A percentile compares a stretch with the other conserved stretches of the same genome.
Conservation (phyloP, 257 asterid species). For the Scutellaria galericulata region DNA sequence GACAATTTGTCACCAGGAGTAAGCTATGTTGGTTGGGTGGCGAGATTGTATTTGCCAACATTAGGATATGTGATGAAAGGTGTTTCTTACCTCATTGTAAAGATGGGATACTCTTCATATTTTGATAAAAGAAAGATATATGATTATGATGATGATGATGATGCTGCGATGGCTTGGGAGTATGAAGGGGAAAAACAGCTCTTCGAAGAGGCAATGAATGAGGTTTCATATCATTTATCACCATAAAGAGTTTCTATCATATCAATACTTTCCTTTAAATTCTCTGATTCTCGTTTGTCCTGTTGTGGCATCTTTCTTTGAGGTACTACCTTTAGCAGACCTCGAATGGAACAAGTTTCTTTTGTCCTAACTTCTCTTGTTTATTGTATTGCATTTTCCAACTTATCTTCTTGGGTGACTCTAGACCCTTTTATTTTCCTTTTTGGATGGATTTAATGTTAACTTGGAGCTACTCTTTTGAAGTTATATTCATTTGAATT, state of each 20-base stretch:
- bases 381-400: background rate
- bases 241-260: no score
- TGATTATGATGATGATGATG: background rate
- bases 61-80: slow-evolving; percentile 30
- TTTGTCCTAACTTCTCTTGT: no score
- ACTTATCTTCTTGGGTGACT: background rate
- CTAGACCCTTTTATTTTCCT: background rate
- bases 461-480: background rate
- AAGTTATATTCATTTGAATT: background rate
- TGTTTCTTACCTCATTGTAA: slow-evolving; percentile 4
- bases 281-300: background rate
- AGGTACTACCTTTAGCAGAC: background rate
- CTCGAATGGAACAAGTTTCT: no score
- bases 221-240: background rate
- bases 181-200: slow-evolving; percentile 19
- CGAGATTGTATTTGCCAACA: slow-evolving; percentile 21
- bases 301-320: background rate
- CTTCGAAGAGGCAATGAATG: slow-evolving; percentile 24
- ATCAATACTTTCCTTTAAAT: no score
- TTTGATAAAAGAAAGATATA: background rate
- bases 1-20: background rate
- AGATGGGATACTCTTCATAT: background rate
- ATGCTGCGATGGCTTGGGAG: slow-evolving; percentile 24
- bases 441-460: background rate
- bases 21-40: background rate